Evolutionary conservation across 345 rosid species (phyloP).

Genomic region (Mallotus nudiflorus): DNA sequence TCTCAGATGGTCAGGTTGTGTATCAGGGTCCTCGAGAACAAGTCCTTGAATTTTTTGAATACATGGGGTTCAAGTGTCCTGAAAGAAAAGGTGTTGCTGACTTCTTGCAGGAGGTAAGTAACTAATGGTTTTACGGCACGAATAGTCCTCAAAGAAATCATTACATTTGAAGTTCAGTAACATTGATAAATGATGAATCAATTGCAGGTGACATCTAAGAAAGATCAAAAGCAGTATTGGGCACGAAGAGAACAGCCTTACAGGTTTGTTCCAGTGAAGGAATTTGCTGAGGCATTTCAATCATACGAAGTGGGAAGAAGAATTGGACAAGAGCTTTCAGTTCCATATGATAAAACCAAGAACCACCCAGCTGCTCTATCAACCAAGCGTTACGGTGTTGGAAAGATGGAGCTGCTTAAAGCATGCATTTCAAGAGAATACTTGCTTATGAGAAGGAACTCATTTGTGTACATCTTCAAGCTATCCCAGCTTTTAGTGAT

Average conservation of each 20-base stretch:
- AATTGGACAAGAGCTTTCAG: conserved; percentile 41
- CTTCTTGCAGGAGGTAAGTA: conserved; percentile 69
- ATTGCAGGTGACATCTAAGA: conserved; percentile 67
- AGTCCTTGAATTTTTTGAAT: conserved; percentile 54
- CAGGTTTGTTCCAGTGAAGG: conserved; percentile 42
- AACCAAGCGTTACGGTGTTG: conserved; percentile 46
- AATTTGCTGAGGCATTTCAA: conserved; percentile 59
- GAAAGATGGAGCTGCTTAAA: conserved; percentile 49
- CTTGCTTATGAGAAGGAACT: conserved; percentile 64
- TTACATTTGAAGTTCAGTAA: neutral
- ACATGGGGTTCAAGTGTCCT: conserved; percentile 73
- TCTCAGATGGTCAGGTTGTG: conserved; percentile 63
- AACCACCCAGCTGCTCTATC: conserved; percentile 64
- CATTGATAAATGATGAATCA: neutral
- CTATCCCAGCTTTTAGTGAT: conserved; percentile 34
- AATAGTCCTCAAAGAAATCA: neutral
- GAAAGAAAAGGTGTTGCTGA: conserved; percentile 75
- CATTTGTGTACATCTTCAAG: conserved; percentile 53
- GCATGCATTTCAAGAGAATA: conserved; percentile 54
- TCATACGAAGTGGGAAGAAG: conserved; percentile 39
- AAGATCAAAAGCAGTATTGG: conserved; percentile 78
- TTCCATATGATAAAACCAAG: conserved; percentile 47
- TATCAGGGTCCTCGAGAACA: conserved; percentile 71
- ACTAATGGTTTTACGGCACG: neutral
- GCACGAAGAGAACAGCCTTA: conserved; percentile 46